A percentile compares a stretch with the other conserved stretches of the same genome.
Conservation (phyloP, 2,329 filamentous ascomycete genomes). For the Aspergillus candidus region DNA sequence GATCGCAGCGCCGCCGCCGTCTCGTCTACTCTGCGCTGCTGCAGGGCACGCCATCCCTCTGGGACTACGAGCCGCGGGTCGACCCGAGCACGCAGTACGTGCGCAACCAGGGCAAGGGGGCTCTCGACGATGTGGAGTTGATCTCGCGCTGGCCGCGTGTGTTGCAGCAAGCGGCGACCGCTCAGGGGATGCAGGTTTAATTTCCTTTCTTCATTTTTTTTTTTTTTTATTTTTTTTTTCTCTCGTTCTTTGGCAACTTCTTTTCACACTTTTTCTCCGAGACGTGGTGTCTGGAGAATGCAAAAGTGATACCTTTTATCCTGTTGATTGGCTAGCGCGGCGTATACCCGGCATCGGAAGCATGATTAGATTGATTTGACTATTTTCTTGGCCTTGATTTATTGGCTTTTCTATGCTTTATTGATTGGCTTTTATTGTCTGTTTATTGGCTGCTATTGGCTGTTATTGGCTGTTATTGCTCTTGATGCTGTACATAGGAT, state of each 20-base stretch:
- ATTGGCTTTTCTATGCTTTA: too few relatives aligned
- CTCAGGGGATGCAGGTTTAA: constrained; percentile 5
- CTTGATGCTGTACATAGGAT: constrained; percentile 5
- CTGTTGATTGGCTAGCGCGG: neutral
- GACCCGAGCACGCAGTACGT: constrained; percentile 61
- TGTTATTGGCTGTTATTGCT: neutral
- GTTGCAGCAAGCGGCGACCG: constrained; percentile 27
- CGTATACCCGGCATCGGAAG: neutral
- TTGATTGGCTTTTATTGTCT: neutral
- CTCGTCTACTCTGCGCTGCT: constrained; percentile 76
- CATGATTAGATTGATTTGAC: too few relatives aligned
- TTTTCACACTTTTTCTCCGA: too few relatives aligned
- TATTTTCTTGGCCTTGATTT: too few relatives aligned
- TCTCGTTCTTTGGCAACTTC: neutral
- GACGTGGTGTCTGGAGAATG: too few relatives aligned
- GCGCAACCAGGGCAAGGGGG: constrained; percentile 47
- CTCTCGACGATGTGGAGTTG: constrained; percentile 36
- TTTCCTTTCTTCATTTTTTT: too few relatives aligned
- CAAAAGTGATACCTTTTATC: too few relatives aligned
- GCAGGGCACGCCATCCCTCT: constrained; percentile 68
- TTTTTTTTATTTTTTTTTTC: neutral
- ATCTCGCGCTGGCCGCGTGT: constrained; percentile 39
- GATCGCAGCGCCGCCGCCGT: constrained; percentile 70
- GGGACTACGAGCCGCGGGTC: constrained; percentile 72
- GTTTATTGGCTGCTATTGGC: neutral